Conservation (phyloP, 345 rosid genomes). For the Salix purpurea region DNA sequence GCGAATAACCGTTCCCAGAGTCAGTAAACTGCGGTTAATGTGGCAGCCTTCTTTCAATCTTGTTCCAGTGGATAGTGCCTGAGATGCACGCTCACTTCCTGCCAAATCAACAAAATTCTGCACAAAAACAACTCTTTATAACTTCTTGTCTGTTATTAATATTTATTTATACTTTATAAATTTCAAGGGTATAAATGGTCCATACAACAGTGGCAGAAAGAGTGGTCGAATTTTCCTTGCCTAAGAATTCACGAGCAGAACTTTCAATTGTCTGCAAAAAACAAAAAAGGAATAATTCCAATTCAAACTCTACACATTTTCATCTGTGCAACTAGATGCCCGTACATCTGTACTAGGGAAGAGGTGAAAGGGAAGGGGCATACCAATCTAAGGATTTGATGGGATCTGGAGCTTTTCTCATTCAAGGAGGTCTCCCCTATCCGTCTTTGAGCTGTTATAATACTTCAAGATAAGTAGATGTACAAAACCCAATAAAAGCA, state of each 20-base stretch:
- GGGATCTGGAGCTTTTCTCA: constrained; percentile 97
- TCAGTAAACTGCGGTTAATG: constrained; percentile 91
- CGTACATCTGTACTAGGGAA: background rate
- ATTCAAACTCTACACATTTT: background rate
- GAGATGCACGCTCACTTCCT: constrained; percentile 97
- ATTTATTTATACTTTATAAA: background rate
- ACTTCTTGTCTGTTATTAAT: background rate
- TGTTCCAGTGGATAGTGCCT: constrained; percentile 77
- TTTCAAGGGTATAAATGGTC: background rate
- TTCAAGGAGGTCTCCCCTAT: constrained; percentile 88
- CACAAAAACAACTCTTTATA: constrained; percentile 20
- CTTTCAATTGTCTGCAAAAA: constrained; percentile 79
- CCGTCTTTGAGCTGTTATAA: constrained; percentile 73
- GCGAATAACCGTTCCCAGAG: constrained; percentile 91
- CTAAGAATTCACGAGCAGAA: constrained; percentile 88
- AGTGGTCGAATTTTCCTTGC: constrained; percentile 84
- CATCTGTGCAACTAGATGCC: constrained; percentile 3
- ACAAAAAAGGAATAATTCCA: constrained; percentile 6
- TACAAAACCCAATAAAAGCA: constrained; percentile 6
- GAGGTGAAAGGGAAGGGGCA: constrained; percentile 2
- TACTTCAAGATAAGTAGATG: constrained; percentile 14
- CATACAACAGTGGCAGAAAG: constrained; percentile 91
- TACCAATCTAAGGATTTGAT: constrained; percentile 95
- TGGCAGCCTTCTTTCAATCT: constrained; percentile 97
- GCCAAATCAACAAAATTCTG: constrained; percentile 96